Conservation (phyloP, 331 rosid species). For the Pyracantha coccinea region DNA sequence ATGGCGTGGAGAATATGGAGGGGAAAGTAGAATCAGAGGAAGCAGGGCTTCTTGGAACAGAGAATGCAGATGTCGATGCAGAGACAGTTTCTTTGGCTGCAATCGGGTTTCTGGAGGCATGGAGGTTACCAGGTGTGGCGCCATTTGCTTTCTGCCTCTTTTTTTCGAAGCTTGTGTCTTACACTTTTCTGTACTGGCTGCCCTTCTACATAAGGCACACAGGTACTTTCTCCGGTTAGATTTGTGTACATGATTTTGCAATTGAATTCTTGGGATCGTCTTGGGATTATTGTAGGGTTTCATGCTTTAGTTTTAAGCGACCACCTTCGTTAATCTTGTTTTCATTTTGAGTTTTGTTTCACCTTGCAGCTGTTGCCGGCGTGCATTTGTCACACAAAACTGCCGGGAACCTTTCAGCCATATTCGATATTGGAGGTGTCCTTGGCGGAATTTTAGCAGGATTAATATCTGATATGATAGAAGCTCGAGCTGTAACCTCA, state of each 20-base stretch:
- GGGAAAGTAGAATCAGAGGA: constrained; percentile 40
- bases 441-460: constrained; percentile 86
- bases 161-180: constrained; percentile 48
- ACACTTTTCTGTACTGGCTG: constrained; percentile 45
- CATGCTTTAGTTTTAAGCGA: background rate
- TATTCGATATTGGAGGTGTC: constrained; percentile 89
- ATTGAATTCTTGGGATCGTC: background rate
- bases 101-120: constrained; percentile 48
- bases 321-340: background rate
- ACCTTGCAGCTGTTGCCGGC: constrained; percentile 75
- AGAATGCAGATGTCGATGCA: constrained; percentile 21
- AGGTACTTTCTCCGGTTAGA: constrained; percentile 15
- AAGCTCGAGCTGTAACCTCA: constrained; percentile 83
- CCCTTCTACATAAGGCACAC: constrained; percentile 45
- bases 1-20: constrained; percentile 17
- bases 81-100: constrained; percentile 34
- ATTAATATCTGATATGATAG: constrained; percentile 71
- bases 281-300: background rate
- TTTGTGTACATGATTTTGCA: background rate
- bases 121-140: constrained; percentile 42
- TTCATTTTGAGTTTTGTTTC: constrained; percentile 8
- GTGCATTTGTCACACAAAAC: constrained; percentile 65
- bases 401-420: constrained; percentile 80
- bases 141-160: constrained; percentile 42
- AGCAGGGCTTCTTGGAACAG: constrained; percentile 21